Conservation (phyloP, 345 rosid genomes). For the Anastatica hierochuntica region DNA sequence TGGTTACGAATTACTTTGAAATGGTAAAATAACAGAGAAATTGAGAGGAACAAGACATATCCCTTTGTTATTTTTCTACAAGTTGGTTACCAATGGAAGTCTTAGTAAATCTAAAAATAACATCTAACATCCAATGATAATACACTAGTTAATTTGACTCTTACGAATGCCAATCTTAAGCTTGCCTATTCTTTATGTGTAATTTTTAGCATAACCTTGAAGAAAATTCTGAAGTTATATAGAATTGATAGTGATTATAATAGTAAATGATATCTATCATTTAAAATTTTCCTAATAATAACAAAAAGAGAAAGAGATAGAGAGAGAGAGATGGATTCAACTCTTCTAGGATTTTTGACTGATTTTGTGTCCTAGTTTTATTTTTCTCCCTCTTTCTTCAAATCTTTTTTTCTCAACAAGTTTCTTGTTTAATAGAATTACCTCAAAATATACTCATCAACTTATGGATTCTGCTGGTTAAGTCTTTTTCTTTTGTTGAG, state of each 20-base stretch:
- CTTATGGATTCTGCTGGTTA: slow-evolving; percentile 17
- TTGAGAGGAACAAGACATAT: too few species aligned
- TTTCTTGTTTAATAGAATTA: not conserved
- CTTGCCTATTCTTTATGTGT: not conserved
- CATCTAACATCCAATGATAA: not conserved
- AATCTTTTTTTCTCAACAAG: too few species aligned
- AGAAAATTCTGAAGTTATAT: slow-evolving; percentile 1
- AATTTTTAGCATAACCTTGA: slow-evolving; percentile 16
- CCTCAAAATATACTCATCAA: slow-evolving; percentile 5
- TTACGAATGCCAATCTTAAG: slow-evolving; percentile 1
- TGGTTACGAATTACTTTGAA: too few species aligned
- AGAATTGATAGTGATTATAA: slow-evolving; percentile 5
- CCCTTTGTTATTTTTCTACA: too few species aligned
- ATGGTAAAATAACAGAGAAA: too few species aligned
- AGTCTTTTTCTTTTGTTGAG: too few species aligned
- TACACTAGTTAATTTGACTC: too few species aligned
- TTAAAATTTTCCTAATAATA: slow-evolving; percentile 16
- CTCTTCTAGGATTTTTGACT: not conserved
- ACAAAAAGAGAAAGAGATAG: slow-evolving; percentile 5
- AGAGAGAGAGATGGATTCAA: not conserved
- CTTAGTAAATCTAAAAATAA: slow-evolving; percentile 9
- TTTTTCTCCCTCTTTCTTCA: not conserved
- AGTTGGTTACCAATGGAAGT: too few species aligned
- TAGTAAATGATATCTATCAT: slow-evolving; percentile 7
- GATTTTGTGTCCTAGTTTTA: not conserved